Percentiles rank a stretch among this genome's conserved stretches.
Conservation (phyloP, 1,139 yeast species). For the Candida albicans region DNA sequence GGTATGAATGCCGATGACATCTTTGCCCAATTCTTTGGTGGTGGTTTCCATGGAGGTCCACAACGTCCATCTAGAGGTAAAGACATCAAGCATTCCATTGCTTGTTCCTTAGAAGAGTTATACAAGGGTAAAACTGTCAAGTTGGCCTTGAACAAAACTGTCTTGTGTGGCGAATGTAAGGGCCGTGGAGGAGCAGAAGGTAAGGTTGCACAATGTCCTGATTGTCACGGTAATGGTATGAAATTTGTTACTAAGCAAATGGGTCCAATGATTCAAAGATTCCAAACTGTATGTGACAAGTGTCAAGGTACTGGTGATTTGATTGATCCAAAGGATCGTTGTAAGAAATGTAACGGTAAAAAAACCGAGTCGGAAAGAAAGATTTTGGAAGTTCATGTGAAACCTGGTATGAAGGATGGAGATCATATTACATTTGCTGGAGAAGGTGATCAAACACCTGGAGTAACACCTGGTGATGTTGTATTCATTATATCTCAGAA, state of each 20-base stretch:
- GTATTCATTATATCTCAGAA: slow-evolving; percentile 87
- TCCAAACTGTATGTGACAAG: slow-evolving; percentile 90
- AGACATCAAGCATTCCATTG: slow-evolving; percentile 86
- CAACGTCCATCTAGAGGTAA: slow-evolving; percentile 87
- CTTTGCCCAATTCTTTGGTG: slow-evolving; percentile 90
- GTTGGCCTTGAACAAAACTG: slow-evolving; percentile 89
- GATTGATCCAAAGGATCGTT: slow-evolving; percentile 83
- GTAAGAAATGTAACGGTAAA: slow-evolving; percentile 86
- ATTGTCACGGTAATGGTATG: slow-evolving; percentile 89
- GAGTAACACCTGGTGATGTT: slow-evolving; percentile 94
- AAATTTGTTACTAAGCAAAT: slow-evolving; percentile 94
- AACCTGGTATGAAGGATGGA: slow-evolving; percentile 97
- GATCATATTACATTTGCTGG: slow-evolving; percentile 89
- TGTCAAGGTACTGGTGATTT: slow-evolving; percentile 94
- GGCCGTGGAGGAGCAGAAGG: slow-evolving; percentile 98
- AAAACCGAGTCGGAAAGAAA: slow-evolving; percentile 87
- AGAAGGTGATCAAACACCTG: slow-evolving; percentile 98
- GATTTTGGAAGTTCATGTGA: slow-evolving; percentile 90
- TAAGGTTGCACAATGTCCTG: slow-evolving; percentile 79
- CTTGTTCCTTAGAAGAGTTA: slow-evolving; percentile 86
- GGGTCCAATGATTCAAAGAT: slow-evolving; percentile 99
- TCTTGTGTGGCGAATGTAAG: slow-evolving; percentile 82
- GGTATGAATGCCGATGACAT: slow-evolving; percentile 87
- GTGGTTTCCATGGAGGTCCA: slow-evolving; percentile 61
- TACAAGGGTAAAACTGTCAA: slow-evolving; percentile 95